Percentiles rank a stretch among this genome's conserved stretches.
These are phyloP conservation scores for Butyriboletus loyo DNA, from an alignment of 768 basidiomycete species.

Conservation along the genomic window DNA sequence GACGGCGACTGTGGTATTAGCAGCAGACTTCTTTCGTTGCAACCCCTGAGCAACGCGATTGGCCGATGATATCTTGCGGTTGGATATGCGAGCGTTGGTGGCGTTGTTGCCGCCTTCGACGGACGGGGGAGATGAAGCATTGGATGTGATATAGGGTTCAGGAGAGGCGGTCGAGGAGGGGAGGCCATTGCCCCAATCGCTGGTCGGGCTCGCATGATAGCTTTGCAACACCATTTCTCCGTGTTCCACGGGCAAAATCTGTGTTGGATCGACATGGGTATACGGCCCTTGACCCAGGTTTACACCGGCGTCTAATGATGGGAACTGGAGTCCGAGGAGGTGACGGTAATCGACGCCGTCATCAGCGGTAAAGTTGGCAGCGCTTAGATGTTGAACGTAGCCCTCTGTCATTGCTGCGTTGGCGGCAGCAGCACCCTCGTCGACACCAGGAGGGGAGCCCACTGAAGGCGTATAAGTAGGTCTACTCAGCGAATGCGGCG, in stretches of 20 bases:
- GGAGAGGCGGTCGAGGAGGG: slow-evolving; percentile 74
- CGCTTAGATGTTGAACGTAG: slow-evolving; percentile 59
- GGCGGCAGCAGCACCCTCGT: slow-evolving; percentile 59
- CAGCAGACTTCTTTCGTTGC: slow-evolving; percentile 49
- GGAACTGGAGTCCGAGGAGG: slow-evolving; percentile 66
- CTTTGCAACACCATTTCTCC: slow-evolving; percentile 41
- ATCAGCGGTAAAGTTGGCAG: slow-evolving; percentile 51
- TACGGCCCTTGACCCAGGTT: slow-evolving; percentile 48
- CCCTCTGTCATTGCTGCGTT: slow-evolving; percentile 70
- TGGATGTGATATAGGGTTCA: slow-evolving; percentile 66
- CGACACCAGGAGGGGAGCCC: slow-evolving; percentile 27
- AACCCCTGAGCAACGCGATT: slow-evolving; percentile 59
- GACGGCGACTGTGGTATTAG: slow-evolving; percentile 21
- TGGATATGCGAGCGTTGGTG: slow-evolving; percentile 29
- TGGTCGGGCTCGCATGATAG: slow-evolving; percentile 75
- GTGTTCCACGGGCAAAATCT: slow-evolving; percentile 59
- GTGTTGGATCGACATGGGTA: slow-evolving; percentile 91
- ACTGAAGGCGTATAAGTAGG: slow-evolving; percentile 37
- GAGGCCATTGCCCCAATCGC: slow-evolving; percentile 75
- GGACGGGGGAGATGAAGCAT: slow-evolving; percentile 72
- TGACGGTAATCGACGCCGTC: slow-evolving; percentile 59
- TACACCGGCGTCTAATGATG: slow-evolving; percentile 45
- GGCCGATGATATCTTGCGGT: slow-evolving; percentile 63
- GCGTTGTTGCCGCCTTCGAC: slow-evolving; percentile 44
- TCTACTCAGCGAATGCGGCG: slow-evolving; percentile 28